These are phyloP conservation scores for Lecanoromycetidae sp. DNA, from an alignment of 2,329 filamentous ascomycete genomes.

Conservation along the genomic window DNA sequence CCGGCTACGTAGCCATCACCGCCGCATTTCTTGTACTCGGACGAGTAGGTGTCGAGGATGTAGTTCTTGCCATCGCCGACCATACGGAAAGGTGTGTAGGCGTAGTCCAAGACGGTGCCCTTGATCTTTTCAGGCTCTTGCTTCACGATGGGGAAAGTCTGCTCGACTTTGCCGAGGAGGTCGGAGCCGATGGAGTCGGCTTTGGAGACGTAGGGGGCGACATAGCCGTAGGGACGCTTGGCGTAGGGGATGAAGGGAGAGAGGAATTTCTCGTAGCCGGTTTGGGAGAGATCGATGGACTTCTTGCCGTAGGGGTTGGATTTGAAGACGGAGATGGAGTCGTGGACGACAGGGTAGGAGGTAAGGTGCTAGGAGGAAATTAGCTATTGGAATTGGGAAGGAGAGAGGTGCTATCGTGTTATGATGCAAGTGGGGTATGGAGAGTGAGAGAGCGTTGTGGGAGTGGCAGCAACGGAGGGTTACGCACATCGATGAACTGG, in stretches of 20 bases:
- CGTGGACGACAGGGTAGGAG: constrained; percentile 71
- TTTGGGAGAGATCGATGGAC: constrained; percentile 62
- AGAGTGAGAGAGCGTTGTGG: constrained; percentile 11
- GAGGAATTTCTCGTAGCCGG: constrained; percentile 63
- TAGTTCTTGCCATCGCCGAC: constrained; percentile 44
- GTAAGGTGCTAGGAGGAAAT: constrained; percentile 54
- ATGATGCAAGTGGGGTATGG: background rate
- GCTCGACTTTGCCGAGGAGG: constrained; percentile 57
- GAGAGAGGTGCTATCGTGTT: background rate
- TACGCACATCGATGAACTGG: constrained; percentile 30
- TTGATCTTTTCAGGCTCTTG: constrained; percentile 62
- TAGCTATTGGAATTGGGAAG: background rate
- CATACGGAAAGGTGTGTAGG: constrained; percentile 52
- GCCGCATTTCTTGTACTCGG: constrained; percentile 37
- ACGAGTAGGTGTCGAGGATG: constrained; percentile 31
- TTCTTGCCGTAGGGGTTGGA: constrained; percentile 71
- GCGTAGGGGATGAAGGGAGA: constrained; percentile 70
- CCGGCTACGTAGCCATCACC: constrained; percentile 51
- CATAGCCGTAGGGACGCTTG: constrained; percentile 64
- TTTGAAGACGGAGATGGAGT: constrained; percentile 67
- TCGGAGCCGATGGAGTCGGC: constrained; percentile 66
- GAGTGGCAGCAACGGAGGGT: constrained; percentile 11
- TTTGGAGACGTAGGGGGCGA: constrained; percentile 72
- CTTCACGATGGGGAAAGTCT: constrained; percentile 60
- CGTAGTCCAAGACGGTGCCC: constrained; percentile 48